Conservation (phyloP, 495 filamentous ascomycete genomes). For the Extremus antarcticus region DNA sequence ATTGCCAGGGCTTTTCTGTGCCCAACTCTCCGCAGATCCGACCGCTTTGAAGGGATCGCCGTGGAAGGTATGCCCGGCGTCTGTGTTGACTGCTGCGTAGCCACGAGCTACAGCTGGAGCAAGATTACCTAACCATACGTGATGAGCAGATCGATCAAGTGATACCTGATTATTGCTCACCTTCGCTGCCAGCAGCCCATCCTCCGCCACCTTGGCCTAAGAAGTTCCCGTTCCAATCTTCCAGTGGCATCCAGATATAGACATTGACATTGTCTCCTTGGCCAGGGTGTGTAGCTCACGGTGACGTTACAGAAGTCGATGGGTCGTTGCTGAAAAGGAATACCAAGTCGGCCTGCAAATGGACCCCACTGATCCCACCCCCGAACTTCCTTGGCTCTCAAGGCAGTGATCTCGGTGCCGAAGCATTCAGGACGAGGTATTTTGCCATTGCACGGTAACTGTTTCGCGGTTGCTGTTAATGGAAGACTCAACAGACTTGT, state of each 20-base stretch:
- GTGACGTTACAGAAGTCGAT: constrained; percentile 29
- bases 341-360: background rate
- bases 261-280: constrained; percentile 30
- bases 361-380: background rate
- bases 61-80: constrained; percentile 13
- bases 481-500: background rate
- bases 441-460: background rate
- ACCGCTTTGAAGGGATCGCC: background rate
- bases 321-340: background rate
- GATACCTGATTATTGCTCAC: too few species aligned
- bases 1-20: constrained; percentile 23
- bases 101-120: constrained; percentile 7
- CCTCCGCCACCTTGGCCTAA: constrained; percentile 17
- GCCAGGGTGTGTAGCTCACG: constrained; percentile 35
- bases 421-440: background rate
- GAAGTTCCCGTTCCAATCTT: constrained; percentile 34
- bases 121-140: background rate
- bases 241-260: constrained; percentile 31
- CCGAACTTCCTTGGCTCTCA: background rate
- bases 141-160: too few species aligned
- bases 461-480: background rate
- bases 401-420: constrained; percentile 12
- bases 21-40: constrained; percentile 15
- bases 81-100: constrained; percentile 15
- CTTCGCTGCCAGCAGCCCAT: constrained; percentile 3